Evolutionary conservation across 345 rosid species (phyloP).

Genomic region (Gossypium turneri): DNA sequence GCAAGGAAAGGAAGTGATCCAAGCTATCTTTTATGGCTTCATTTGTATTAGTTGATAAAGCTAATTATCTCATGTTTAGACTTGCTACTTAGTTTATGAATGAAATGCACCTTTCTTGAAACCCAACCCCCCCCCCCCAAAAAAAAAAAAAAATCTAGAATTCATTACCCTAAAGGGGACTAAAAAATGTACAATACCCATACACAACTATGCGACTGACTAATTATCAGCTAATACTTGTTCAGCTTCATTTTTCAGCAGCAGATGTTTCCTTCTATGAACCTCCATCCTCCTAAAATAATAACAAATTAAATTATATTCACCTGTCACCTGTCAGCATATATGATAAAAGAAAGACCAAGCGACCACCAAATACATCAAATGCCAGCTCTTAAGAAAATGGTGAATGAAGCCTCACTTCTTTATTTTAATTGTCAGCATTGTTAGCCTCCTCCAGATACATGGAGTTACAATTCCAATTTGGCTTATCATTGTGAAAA

Average conservation of each 20-base stretch:
- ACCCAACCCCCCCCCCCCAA: too few species aligned
- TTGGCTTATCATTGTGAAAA: conserved; percentile 64
- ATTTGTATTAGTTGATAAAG: too few species aligned
- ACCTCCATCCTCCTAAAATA: conserved; percentile 37
- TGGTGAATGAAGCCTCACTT: conserved; percentile 24
- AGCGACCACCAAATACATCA: background rate
- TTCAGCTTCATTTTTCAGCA: conserved; percentile 31
- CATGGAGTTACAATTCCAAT: conserved; percentile 80
- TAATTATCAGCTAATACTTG: conserved; percentile 41
- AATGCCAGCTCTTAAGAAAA: background rate
- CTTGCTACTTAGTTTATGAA: too few species aligned
- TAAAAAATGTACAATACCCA: conserved; percentile 21
- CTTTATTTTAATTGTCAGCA: conserved; percentile 33
- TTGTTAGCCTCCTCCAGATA: conserved; percentile 25
- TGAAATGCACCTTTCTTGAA: too few species aligned
- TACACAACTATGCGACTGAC: background rate
- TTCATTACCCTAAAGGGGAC: background rate
- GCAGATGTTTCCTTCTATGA: conserved; percentile 30
- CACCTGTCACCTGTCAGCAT: background rate
- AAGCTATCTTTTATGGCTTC: too few species aligned
- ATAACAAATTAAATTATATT: background rate
- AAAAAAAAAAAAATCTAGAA: background rate
- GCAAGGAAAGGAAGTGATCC: too few species aligned
- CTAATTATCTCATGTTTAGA: too few species aligned
- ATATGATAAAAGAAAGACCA: background rate